phyloP scores from a whole-genome alignment of 768 basidiomycete species.

The Omphalotus guepiniiformis region DNA sequence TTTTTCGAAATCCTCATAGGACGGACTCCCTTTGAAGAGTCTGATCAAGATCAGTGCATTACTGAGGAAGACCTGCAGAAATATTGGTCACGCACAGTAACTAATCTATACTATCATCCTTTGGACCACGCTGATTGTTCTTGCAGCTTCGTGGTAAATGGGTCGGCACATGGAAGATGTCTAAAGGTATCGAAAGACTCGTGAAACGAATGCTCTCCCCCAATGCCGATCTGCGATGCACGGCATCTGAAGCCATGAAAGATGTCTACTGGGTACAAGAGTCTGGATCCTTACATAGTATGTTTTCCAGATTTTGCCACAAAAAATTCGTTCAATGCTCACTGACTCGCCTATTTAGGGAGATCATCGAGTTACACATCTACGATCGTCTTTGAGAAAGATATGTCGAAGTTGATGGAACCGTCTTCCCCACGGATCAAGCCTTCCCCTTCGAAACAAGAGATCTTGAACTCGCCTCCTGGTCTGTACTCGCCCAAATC shows the following conservation, averaged over 20 bases:
- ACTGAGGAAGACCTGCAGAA: slow-evolving; percentile 77
- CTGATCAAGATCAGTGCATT: slow-evolving; percentile 72
- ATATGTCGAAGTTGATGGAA: slow-evolving; percentile 36
- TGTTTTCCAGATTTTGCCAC: no score
- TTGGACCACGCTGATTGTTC: neutral
- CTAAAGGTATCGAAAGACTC: slow-evolving; percentile 57
- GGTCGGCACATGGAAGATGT: slow-evolving; percentile 79
- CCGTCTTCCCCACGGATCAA: slow-evolving; percentile 26
- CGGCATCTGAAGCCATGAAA: slow-evolving; percentile 56
- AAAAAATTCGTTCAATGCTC: no score
- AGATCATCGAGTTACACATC: slow-evolving; percentile 45
- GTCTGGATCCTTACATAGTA: slow-evolving; percentile 37
- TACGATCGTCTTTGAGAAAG: slow-evolving; percentile 48
- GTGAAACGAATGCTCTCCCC: slow-evolving; percentile 76
- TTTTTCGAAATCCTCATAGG: slow-evolving; percentile 94
- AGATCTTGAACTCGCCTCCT: slow-evolving; percentile 27
- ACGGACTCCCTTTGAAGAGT: slow-evolving; percentile 86
- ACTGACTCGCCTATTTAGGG: slow-evolving; percentile 32
- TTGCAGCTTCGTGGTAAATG: slow-evolving; percentile 72
- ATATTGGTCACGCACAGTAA: slow-evolving; percentile 82
- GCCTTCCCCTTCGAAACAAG: slow-evolving; percentile 19
- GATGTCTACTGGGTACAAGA: slow-evolving; percentile 63
- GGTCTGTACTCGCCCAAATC: slow-evolving; percentile 22
- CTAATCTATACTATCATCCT: slow-evolving; percentile 17
- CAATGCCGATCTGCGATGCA: slow-evolving; percentile 78